Evolutionary conservation across 352 stramenopile genomes (phyloP).

Genomic region (Phytophthora chlamydospora): DNA sequence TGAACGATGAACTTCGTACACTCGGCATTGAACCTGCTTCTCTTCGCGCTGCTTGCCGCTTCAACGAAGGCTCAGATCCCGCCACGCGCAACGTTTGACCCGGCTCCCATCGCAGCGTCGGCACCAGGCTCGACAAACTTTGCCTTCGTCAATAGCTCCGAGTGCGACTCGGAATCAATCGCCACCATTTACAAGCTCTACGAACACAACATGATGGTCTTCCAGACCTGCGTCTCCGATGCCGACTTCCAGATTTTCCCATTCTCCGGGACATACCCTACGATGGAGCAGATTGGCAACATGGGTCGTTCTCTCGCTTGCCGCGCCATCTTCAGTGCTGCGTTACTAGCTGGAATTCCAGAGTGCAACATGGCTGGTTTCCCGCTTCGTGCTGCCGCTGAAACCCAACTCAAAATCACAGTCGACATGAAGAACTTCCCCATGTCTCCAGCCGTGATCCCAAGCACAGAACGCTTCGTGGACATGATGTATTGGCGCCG

Average conservation of each 20-base stretch:
- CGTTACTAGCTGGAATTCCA: slow-evolving; percentile 39
- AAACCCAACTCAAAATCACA: slow-evolving; percentile 53
- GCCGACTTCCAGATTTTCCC: slow-evolving; percentile 56
- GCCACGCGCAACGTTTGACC: slow-evolving; percentile 19
- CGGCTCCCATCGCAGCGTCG: slow-evolving; percentile 31
- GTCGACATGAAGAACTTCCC: slow-evolving; percentile 39
- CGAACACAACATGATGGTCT: slow-evolving; percentile 50
- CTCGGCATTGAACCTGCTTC: slow-evolving; percentile 6
- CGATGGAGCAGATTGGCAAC: slow-evolving; percentile 35
- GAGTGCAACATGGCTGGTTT: slow-evolving; percentile 46
- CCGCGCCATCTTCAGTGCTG: slow-evolving; percentile 44
- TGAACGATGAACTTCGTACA: slow-evolving; percentile 26
- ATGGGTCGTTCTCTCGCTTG: slow-evolving; percentile 47
- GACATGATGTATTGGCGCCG: slow-evolving; percentile 61
- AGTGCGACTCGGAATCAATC: slow-evolving; percentile 38
- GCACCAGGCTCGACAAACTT: slow-evolving; percentile 38
- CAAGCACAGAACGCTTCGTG: slow-evolving; percentile 50
- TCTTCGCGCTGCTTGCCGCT: neutral
- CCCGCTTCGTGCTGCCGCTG: slow-evolving; percentile 39
- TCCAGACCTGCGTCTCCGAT: slow-evolving; percentile 50
- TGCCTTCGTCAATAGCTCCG: slow-evolving; percentile 35
- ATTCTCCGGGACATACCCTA: slow-evolving; percentile 43
- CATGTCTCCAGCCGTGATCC: slow-evolving; percentile 22
- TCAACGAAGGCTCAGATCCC: slow-evolving; percentile 7
- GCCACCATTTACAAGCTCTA: slow-evolving; percentile 48